phyloP scores from a whole-genome alignment of 2,329 filamentous ascomycete species.

The Cadophora luteo-olivacea region DNA sequence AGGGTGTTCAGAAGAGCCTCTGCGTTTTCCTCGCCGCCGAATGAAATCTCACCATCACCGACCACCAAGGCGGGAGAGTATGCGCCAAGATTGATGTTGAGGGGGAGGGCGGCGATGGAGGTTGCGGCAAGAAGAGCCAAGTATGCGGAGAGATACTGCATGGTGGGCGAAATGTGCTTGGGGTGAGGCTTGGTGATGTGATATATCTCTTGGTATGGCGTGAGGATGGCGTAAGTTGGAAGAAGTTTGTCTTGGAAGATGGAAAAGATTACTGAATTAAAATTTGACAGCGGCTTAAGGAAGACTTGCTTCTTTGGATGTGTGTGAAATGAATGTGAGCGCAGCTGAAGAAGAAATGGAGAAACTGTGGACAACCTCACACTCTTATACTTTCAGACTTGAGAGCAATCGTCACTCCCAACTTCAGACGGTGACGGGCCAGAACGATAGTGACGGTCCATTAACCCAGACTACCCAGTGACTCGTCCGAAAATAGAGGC shows the following conservation, averaged over 20 bases:
- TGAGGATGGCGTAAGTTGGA: constrained; percentile 16
- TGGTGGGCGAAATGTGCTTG: constrained; percentile 23
- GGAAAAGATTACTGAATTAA: constrained; percentile 27
- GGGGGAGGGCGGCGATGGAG: constrained; percentile 49
- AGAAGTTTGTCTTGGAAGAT: constrained; percentile 15
- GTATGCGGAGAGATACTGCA: constrained; percentile 33
- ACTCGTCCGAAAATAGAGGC: constrained; percentile 19
- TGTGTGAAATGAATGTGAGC: constrained; percentile 39
- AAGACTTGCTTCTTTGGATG: constrained; percentile 37
- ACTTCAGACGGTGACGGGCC: constrained; percentile 4
- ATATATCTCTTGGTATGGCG: constrained; percentile 11
- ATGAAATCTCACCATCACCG: constrained; percentile 58
- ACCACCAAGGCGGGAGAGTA: constrained; percentile 58
- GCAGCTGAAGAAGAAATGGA: constrained; percentile 35
- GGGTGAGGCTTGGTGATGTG: constrained; percentile 8
- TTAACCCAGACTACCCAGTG: background rate
- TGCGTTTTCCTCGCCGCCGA: constrained; percentile 49
- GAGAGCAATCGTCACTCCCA: background rate
- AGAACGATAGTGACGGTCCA: constrained; percentile 26
- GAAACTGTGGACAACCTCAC: background rate
- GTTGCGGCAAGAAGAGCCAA: constrained; percentile 32
- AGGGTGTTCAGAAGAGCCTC: constrained; percentile 51
- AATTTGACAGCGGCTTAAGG: constrained; percentile 16
- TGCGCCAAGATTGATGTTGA: constrained; percentile 59
- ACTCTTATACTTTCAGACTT: constrained; percentile 25